Base-by-base conservation (phyloP, 164 flowering plant genomes). In the Sextonia rubra region DNA sequence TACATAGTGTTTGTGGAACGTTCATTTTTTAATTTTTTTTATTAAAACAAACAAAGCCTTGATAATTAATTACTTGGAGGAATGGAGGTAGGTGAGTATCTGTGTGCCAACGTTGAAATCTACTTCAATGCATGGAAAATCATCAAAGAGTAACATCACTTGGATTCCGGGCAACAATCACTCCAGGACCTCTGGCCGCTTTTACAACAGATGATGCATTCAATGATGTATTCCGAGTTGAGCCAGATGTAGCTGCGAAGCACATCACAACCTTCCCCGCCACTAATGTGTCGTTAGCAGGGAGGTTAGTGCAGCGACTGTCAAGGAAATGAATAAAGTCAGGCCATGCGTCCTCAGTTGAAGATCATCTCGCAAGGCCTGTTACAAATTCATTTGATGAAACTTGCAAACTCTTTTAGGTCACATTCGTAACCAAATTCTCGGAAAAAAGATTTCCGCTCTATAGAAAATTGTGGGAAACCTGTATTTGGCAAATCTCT, bases 101-200 rank as follows among this genome's bases (percentile, higher is more conserved):
- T 70, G 68, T 7, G 84, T 83, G 17, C 89, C 87, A 32, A 78
- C 30, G 68, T 77, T 80, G 64, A 73, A 80, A 69, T 83, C 84
- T 20, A 83, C 87, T 70, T 69, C n/a, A 15, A 73, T 23, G 26
- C 79, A 76, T n/a, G 77, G 77, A 7, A 76, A 12, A 26, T 12
- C 17, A 22, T 2, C 0, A 58, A 75, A 76, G 27, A 67, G 17
- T 9, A 3, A 74, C 26, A 8, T 30, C 32, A 18, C n/a, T 68
- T 12, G 68, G 74, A 47, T 17, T 56, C 70, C 44, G 58, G n/a
- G 79, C 82, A 63, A 52, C 64, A 15, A 76, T 79, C 18, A 79
- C 15, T 29, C 77, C 82, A 2, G 71, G 70, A 56, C 79, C 82
- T 69, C 82, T 77, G 25, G 74, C 79, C 15, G n/a, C 27, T 17